phyloP scores from a whole-genome alignment of 176 grass and related monocot species.

The Musa itinerans region DNA sequence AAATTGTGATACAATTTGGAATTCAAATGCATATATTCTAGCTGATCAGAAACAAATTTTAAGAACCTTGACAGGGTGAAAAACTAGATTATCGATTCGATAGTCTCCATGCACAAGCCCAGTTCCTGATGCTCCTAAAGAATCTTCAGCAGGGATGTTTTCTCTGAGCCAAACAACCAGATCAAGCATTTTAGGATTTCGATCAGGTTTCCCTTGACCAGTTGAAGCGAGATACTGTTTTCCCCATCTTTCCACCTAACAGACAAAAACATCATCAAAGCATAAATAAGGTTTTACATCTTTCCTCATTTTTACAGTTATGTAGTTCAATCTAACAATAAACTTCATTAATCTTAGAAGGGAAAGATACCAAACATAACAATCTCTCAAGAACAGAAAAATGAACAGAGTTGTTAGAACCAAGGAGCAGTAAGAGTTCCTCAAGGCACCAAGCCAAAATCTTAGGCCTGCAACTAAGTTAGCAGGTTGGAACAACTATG shows the following conservation, averaged over 20 bases:
- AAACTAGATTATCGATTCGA: conserved; percentile 81
- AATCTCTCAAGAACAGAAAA: not conserved
- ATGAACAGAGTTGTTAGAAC: not conserved
- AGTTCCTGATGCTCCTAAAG: conserved; percentile 34
- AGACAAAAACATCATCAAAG: not conserved
- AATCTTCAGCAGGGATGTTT: conserved; percentile 66
- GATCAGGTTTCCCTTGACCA: conserved; percentile 62
- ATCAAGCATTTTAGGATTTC: conserved; percentile 75
- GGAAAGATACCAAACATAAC: not conserved
- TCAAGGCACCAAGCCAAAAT: not conserved
- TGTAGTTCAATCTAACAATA: not conserved
- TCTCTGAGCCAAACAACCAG: conserved; percentile 65
- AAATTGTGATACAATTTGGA: not conserved
- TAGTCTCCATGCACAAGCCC: conserved; percentile 94
- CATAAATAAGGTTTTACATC: conserved; percentile 17
- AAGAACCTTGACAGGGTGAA: conserved; percentile 73
- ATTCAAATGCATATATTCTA: not conserved
- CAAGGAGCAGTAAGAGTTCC: not conserved
- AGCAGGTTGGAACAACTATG: not conserved
- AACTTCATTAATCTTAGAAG: not conserved
- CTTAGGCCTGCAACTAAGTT: not conserved
- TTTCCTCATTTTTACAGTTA: not conserved
- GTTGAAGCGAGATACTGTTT: conserved; percentile 78
- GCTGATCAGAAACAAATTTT: not conserved
- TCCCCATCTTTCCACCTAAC: conserved; percentile 80